Base-by-base conservation (phyloP, 1,284 basidiomycete species). In the Ustilago xerochloae region DNA sequence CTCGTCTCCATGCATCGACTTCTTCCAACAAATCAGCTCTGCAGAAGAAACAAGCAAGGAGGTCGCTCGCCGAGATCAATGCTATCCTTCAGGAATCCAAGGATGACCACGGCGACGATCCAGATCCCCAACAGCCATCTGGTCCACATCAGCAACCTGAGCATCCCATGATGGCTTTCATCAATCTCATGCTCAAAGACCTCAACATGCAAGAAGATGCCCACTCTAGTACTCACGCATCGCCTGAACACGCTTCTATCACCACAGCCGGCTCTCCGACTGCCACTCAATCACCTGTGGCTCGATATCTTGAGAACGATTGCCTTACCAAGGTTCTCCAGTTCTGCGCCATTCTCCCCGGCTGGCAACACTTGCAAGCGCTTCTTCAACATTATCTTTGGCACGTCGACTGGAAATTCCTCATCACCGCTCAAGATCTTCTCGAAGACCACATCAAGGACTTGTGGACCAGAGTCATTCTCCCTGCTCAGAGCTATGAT, bases 101-200 rank as follows among this genome's bases (percentile, higher is more conserved):
- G 3, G n/a, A 49, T 4, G 53, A 60, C 5, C 33, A 50, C 9
- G 38, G 28, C 43, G 56, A 62, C 29, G 63, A 75, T 46, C 29
- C 57, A 32, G 65, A 64, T 35, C 65, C 62, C 2, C 58, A 69
- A 32, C 65, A 62, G 26, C 60, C 45, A 0, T 16, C 49, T 9
- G 33, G 36, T n/a, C n/a, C 18, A 5, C 48, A 47, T 3, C 51
- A 57, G 5, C 35, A 35, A 4, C 41, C 62, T 3, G 58, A 69
- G 39, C 72, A 68, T 43, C 72, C 72, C 22, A 66, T 75, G 53
- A 71, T 70, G 56, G 56, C 60, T 3, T 75, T 75, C 41, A 57
- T 75, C 63, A 75, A 75, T 32, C 66, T 64, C 43, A 70, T 75
- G 56, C 72, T 75, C 47, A 71, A 71, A 22, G 72, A 75, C 22